Evolutionary conservation across 1,284 basidiomycete species (phyloP), one percentile per base, ranked within the genome.

Genomic region (Pyrrhoderma lamaoense): DNA sequence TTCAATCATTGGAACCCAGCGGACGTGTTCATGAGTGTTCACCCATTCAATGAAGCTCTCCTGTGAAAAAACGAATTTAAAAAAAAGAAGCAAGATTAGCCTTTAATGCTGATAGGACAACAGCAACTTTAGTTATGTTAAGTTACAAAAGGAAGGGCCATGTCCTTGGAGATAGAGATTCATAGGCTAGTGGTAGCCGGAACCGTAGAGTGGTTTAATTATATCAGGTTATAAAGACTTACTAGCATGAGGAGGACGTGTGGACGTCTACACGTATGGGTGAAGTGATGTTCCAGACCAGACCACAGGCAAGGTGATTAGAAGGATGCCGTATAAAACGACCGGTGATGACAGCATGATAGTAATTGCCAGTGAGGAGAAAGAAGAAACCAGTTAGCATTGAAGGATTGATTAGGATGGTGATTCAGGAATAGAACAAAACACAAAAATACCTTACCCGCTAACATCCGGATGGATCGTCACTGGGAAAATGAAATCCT

Each of bases 391-490:
- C n/a, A n/a, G n/a, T n/a, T n/a, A n/a, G n/a, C n/a, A n/a, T n/a
- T n/a, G n/a, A n/a, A n/a, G n/a, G n/a, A 31, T 31, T 31, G 27
- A 11, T 31, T 31, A 31, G 27, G 11, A 31, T 31, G 27, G 11
- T 31, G 11, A 31, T 5, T 31, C 11, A 31, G 5, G 7, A 11
- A 9, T 18, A 27, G 60, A 45, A 71, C 57, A 18, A 57, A 52
- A 25, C 59, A 46, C 37, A 14, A 42, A 21, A 11, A 37, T 18
- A 25, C 39, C 74, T 62, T 61, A 80, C 76, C 82, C 82, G 59
- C 80, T 82, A n/a, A 86, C 84, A 56, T 89, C 86, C 0, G 85
- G 86, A 60, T 87, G 85, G 27, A 89, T 84, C 0, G 86, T 88
- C 54, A 88, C 77, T 0, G 85, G 84, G 59, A 88, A 85, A 19